A percentile compares a stretch with the other conserved stretches of the same genome.
phyloP scores from a whole-genome alignment of 805 yeast species.

The Candida glaebosa region DNA sequence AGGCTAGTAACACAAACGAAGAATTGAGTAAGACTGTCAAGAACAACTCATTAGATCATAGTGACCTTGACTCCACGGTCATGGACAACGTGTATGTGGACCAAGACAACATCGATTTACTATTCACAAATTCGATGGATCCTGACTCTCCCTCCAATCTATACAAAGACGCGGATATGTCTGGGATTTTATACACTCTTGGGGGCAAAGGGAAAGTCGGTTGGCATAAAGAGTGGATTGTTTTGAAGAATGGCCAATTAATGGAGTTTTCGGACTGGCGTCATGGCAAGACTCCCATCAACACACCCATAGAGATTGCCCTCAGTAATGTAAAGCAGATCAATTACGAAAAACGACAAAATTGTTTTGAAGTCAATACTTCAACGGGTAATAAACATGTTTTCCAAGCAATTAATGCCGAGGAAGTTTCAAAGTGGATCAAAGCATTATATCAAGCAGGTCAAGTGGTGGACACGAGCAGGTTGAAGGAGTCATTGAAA shows the following conservation, averaged over 20 bases:
- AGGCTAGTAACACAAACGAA: slow-evolving; percentile 36
- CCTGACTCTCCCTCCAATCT: slow-evolving; percentile 9
- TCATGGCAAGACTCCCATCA: slow-evolving; percentile 56
- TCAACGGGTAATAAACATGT: slow-evolving; percentile 62
- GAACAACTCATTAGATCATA: slow-evolving; percentile 20
- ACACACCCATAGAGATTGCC: slow-evolving; percentile 67
- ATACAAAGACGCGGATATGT: slow-evolving; percentile 28
- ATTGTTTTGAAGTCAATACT: slow-evolving; percentile 75
- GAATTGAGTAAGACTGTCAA: slow-evolving; percentile 34
- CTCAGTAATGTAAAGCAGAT: slow-evolving; percentile 58
- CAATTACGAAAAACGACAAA: slow-evolving; percentile 43
- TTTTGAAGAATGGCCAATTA: slow-evolving; percentile 62
- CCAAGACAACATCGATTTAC: slow-evolving; percentile 25
- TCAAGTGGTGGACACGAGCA: slow-evolving; percentile 32
- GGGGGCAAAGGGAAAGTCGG: slow-evolving; percentile 62
- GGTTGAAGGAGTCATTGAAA: slow-evolving; percentile 12
- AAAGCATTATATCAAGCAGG: slow-evolving; percentile 58
- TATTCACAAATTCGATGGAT: slow-evolving; percentile 19
- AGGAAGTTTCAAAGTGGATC: slow-evolving; percentile 69
- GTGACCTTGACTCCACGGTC: neutral
- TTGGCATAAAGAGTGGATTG: slow-evolving; percentile 92
- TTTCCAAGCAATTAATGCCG: slow-evolving; percentile 70
- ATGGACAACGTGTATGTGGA: slow-evolving; percentile 17
- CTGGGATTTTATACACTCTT: slow-evolving; percentile 53
- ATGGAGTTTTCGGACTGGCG: slow-evolving; percentile 81